Percentiles rank a stretch among this genome's conserved stretches.
These are phyloP conservation scores for Carpinus fangiana DNA, from an alignment of 306 rosid species.

Conservation along the genomic window DNA sequence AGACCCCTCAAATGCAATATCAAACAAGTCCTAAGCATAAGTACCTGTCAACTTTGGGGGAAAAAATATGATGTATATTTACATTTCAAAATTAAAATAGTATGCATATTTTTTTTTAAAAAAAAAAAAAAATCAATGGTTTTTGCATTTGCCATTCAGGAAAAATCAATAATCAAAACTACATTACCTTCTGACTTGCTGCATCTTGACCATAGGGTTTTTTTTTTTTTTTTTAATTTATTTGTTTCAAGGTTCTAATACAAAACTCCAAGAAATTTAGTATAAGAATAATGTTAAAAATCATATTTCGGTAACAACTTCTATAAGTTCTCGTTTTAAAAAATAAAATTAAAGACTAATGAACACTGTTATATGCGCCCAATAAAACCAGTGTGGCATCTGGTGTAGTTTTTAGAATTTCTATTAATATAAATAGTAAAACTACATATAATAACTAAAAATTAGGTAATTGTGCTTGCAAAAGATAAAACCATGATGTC, in stretches of 20 bases:
- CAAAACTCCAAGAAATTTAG: not conserved
- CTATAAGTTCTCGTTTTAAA: too few species aligned
- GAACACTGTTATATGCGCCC: too few species aligned
- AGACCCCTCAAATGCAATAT: too few species aligned
- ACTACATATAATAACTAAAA: too few species aligned
- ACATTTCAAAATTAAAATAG: not conserved
- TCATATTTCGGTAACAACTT: too few species aligned
- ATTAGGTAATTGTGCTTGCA: not conserved
- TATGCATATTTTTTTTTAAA: not conserved
- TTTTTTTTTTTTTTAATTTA: not conserved
- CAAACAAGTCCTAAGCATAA: not conserved
- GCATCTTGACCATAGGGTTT: too few species aligned
- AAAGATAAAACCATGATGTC: conserved; percentile 40
- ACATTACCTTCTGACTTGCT: not conserved
- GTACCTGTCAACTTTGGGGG: not conserved
- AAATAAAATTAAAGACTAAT: too few species aligned
- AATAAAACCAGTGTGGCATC: too few species aligned
- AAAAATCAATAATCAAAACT: not conserved
- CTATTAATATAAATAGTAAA: not conserved
- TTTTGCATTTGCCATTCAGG: not conserved
- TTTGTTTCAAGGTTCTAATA: not conserved
- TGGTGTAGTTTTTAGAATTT: too few species aligned
- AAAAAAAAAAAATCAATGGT: not conserved
- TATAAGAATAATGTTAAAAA: not conserved
- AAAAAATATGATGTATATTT: not conserved